Evolutionary conservation across 805 yeast genomes (phyloP).

Genomic region (Barnettozyma siamensis): DNA sequence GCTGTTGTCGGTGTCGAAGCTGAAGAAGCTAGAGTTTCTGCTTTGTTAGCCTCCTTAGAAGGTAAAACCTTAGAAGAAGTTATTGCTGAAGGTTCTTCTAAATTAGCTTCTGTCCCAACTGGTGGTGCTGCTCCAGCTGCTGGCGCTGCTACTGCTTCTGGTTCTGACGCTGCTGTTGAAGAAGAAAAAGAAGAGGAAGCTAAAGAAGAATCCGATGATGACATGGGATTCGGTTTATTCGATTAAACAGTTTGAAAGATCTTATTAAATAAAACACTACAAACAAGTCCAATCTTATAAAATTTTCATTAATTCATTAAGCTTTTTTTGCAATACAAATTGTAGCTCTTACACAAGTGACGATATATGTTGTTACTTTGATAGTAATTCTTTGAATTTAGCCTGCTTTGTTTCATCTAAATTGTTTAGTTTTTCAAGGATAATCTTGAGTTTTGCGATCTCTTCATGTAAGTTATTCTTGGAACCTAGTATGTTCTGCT

Average conservation of each 20-base stretch:
- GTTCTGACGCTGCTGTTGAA: constrained; percentile 48
- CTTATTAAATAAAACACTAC: neutral
- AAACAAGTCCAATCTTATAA: constrained; percentile 1
- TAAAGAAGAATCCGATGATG: constrained; percentile 49
- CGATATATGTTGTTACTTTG: too few species aligned
- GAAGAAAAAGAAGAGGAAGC: constrained; percentile 39
- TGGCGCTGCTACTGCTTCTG: constrained; percentile 50
- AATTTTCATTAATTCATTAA: constrained; percentile 4
- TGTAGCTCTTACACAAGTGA: too few species aligned
- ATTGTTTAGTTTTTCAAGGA: constrained; percentile 19
- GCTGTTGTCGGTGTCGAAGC: constrained; percentile 77
- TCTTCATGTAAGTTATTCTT: constrained; percentile 15
- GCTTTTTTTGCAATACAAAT: too few species aligned
- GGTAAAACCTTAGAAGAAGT: constrained; percentile 70
- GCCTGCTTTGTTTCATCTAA: constrained; percentile 10
- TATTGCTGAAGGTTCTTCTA: constrained; percentile 74
- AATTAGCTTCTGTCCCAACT: constrained; percentile 75
- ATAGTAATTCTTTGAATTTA: constrained; percentile 5
- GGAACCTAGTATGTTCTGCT: constrained; percentile 13
- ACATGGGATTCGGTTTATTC: constrained; percentile 79
- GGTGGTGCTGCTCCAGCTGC: constrained; percentile 73
- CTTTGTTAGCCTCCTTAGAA: constrained; percentile 68
- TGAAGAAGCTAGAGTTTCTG: constrained; percentile 68
- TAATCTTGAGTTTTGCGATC: constrained; percentile 14
- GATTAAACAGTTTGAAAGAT: constrained; percentile 35